phyloP scores from a whole-genome alignment of 2,329 filamentous ascomycete genomes.

The Conoideocrella luteorostrata region DNA sequence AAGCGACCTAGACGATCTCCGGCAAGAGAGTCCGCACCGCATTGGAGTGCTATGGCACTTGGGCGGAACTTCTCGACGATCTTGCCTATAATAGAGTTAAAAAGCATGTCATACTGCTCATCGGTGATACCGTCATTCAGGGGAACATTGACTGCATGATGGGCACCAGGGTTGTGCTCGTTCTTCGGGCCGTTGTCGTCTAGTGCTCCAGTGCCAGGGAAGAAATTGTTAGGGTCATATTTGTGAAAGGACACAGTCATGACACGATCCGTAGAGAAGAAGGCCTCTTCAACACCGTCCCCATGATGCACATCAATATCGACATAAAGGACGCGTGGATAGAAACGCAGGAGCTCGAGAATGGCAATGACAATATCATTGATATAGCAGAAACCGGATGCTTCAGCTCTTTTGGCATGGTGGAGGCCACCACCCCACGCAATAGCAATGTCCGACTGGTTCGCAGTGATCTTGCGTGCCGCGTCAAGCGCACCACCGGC shows the following conservation, averaged over 20 bases:
- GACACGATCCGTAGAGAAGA: conserved; percentile 82
- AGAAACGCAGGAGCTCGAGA: conserved; percentile 73
- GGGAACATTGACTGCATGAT: conserved; percentile 86
- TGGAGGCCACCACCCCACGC: conserved; percentile 97
- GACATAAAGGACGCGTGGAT: conserved; percentile 86
- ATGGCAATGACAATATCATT: conserved; percentile 97
- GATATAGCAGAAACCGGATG: conserved; percentile 96
- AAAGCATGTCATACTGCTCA: conserved; percentile 79
- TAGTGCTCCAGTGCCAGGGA: conserved; percentile 83
- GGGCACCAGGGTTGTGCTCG: conserved; percentile 78
- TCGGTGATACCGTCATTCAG: conserved; percentile 88
- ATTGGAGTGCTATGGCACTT: conserved; percentile 86
- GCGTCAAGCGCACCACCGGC: conserved; percentile 87
- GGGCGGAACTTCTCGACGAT: conserved; percentile 82
- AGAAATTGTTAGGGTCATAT: conserved; percentile 78
- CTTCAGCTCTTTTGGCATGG: conserved; percentile 90
- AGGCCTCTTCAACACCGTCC: conserved; percentile 85
- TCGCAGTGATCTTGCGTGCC: conserved; percentile 77
- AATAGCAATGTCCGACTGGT: conserved; percentile 90
- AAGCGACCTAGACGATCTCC: conserved; percentile 92
- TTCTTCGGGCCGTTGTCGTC: conserved; percentile 79
- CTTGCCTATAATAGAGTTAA: conserved; percentile 70
- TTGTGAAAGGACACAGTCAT: conserved; percentile 97
- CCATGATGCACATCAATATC: conserved; percentile 92
- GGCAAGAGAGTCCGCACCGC: conserved; percentile 88